phyloP scores from a whole-genome alignment of 495 filamentous ascomycete species.

The Immersiella caudata region DNA sequence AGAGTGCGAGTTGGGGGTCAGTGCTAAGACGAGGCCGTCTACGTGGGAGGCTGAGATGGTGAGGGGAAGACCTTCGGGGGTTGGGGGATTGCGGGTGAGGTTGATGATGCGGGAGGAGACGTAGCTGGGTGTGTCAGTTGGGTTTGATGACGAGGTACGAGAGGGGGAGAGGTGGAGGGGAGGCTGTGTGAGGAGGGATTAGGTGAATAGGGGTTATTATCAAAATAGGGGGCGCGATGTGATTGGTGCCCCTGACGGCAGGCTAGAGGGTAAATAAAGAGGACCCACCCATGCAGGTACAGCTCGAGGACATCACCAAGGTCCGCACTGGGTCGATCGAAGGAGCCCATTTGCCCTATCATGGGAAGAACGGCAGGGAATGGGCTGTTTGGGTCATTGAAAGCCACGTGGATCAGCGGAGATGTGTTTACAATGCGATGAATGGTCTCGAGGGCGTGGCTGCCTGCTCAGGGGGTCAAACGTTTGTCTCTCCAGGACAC shows the following conservation, averaged over 20 bases:
- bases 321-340: constrained; percentile 62
- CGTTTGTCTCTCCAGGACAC: constrained; percentile 4
- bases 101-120: constrained; percentile 79
- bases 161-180: neutral
- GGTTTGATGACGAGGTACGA: no score
- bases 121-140: constrained; percentile 46
- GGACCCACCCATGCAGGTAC: constrained; percentile 72
- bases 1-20: constrained; percentile 78
- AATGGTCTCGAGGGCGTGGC: constrained; percentile 75
- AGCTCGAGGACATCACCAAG: constrained; percentile 70
- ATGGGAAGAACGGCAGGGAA: constrained; percentile 83
- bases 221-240: neutral
- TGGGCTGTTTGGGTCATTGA: constrained; percentile 63
- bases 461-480: constrained; percentile 49
- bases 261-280: neutral
- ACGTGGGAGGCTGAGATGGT: constrained; percentile 65
- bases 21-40: constrained; percentile 74
- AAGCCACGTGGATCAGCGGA: constrained; percentile 82
- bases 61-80: constrained; percentile 58
- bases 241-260: neutral
- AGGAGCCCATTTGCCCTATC: constrained; percentile 83
- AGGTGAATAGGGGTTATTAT: neutral
- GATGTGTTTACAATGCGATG: constrained; percentile 78
- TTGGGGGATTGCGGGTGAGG: constrained; percentile 48
- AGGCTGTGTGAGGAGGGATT: neutral